Base-by-base conservation (phyloP, 352 stramenopile species). In the Globisporangium perplexum region DNA sequence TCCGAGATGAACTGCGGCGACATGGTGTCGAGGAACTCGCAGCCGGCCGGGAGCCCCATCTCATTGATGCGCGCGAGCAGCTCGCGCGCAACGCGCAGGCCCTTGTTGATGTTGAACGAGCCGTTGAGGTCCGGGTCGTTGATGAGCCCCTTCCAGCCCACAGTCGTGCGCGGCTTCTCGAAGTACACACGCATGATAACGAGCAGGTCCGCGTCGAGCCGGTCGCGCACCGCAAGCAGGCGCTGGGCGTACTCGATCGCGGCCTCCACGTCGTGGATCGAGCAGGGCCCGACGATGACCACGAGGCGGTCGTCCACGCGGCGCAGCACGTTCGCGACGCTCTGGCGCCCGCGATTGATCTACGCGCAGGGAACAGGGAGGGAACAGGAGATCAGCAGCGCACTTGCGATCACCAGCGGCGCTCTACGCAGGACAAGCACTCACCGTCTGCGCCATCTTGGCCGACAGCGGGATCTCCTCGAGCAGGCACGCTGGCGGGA, bases 31-130 rank as follows among this genome's bases (percentile, higher is more conserved):
- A 96, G 68, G 65, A 96, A 96, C 64, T 96, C 86, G 57, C 78
- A 91, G 28, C 81, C 86, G 10, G 79, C 80, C 22, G 83, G 86
- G 26, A 96, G 68, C 14, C 85, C 83, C 28, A 96, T 71, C 64
- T 89, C 81, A 60, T 96, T 96, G 62, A 96, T 91, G 18, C 84
- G 69, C 36, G 81, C 77, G 18, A 96, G 70, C 18, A 96, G 68
- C 59, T 95, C 72, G 50, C 86, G 85, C 1, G 83, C 86, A 10
- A 93, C 71, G 26, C 81, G 81, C 11, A 96, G 69, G 2, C 84
- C 86, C 69, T 96, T 94, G 78, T 95, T 96, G 68, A 96, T 96
- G 66, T 95, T 94, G 68, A 95, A 96, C 31, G 83, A 90, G 60
- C 82, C 83, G 46, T 95, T 73, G 39, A 96, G 80, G 60, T 96